phyloP scores from a whole-genome alignment of 805 yeast genomes.

The Spathaspora girioi region DNA sequence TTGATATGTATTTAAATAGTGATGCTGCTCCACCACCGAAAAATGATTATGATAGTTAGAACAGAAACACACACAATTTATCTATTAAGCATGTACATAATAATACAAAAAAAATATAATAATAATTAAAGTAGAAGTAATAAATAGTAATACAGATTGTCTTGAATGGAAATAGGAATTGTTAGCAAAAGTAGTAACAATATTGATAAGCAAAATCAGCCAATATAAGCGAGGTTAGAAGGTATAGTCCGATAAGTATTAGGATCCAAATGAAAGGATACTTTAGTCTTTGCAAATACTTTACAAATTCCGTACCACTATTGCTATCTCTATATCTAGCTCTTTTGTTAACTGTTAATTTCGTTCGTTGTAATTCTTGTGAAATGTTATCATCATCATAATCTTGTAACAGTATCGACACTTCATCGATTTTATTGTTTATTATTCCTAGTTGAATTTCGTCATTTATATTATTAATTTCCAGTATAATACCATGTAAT shows the following conservation, averaged over 20 bases:
- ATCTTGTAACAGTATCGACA: not conserved
- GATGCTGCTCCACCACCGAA: constrained; percentile 81
- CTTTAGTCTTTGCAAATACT: not conserved
- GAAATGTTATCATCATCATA: constrained; percentile 12
- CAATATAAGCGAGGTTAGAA: constrained; percentile 17
- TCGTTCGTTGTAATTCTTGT: constrained; percentile 19
- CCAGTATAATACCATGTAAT: not conserved
- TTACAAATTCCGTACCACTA: not conserved
- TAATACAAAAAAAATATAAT: not conserved
- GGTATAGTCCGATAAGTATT: constrained; percentile 8
- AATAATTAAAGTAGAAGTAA: not conserved
- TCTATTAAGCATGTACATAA: not conserved
- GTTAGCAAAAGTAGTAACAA: constrained; percentile 38
- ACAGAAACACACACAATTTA: not conserved
- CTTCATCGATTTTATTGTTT: not conserved
- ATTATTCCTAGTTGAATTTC: not conserved
- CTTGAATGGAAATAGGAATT: not conserved
- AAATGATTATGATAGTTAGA: constrained; percentile 71
- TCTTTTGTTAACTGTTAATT: not conserved
- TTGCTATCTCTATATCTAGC: not conserved
- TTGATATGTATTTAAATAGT: constrained; percentile 81
- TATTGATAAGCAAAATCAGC: constrained; percentile 34
- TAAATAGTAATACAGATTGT: constrained; percentile 3
- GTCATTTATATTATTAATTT: too few relatives aligned
- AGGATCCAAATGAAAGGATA: not conserved